Conservation (phyloP, 2,329 filamentous ascomycete species). For the Colletotrichum caudatum region DNA sequence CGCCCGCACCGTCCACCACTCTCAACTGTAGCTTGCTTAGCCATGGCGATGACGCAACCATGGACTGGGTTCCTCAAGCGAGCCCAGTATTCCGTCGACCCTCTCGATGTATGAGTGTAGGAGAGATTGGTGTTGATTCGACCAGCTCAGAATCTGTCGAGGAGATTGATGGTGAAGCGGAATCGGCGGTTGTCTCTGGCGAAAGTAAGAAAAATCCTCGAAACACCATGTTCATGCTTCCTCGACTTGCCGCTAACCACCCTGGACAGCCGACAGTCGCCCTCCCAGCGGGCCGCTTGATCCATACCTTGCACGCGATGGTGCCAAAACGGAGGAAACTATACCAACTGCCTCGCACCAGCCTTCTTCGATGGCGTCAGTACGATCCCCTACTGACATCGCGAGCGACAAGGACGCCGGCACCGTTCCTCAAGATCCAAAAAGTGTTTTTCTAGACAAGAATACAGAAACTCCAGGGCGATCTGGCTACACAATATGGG, state of each 20-base stretch:
- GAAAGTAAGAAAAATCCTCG: neutral
- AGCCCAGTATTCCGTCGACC: slow-evolving; percentile 14
- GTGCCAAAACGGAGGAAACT: no score
- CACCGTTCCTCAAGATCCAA: neutral
- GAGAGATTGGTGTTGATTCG: neutral
- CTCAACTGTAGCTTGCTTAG: slow-evolving; percentile 35
- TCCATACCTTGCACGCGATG: no score
- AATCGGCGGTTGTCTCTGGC: neutral
- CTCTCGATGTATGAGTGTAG: slow-evolving; percentile 32
- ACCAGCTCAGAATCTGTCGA: neutral
- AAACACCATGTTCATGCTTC: neutral
- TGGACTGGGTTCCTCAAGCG: slow-evolving; percentile 19
- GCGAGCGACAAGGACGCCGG: neutral
- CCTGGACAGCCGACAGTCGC: neutral
- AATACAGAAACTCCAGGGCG: neutral
- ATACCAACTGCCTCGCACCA: neutral
- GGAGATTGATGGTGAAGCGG: neutral
- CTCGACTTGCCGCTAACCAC: neutral
- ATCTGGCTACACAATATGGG: neutral
- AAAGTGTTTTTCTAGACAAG: neutral
- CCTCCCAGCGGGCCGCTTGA: no score
- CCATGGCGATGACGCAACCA: neutral
- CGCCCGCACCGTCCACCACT: slow-evolving; percentile 21
- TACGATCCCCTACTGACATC: no score
- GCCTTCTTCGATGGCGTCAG: neutral